Evolutionary conservation across 352 stramenopile genomes (phyloP).

Genomic region (Phytophthora palmivora): DNA sequence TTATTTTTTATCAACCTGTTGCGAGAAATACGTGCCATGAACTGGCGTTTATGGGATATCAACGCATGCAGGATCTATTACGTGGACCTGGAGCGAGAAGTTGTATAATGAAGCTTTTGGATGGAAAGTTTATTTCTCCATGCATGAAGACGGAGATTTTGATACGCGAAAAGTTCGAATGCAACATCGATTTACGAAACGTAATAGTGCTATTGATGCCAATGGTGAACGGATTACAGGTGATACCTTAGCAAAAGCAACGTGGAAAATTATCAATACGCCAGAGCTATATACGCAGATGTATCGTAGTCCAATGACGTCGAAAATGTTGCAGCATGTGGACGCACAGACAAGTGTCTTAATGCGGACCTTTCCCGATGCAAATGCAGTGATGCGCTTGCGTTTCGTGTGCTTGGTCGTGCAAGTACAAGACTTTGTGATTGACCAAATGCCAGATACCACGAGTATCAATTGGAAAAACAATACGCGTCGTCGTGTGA

Average conservation of each 20-base stretch:
- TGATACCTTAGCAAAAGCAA: conserved; percentile 38
- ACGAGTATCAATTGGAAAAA: conserved; percentile 13
- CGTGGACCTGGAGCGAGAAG: conserved; percentile 24
- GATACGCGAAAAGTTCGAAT: conserved; percentile 20
- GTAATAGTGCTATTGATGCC: conserved; percentile 30
- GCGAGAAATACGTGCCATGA: conserved; percentile 26
- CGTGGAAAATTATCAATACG: conserved; percentile 48
- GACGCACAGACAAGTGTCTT: conserved; percentile 47
- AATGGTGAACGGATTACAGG: conserved; percentile 38
- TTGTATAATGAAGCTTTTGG: conserved; percentile 42
- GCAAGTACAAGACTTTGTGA: conserved; percentile 41
- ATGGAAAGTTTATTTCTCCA: conserved; percentile 43
- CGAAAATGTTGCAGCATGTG: conserved; percentile 47
- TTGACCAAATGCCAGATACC: conserved; percentile 18
- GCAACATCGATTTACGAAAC: conserved; percentile 50
- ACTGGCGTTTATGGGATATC: conserved; percentile 31
- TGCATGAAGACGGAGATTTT: conserved; percentile 18
- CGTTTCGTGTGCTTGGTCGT: conserved; percentile 42
- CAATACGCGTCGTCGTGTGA: conserved; percentile 33
- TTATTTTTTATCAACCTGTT: conserved; percentile 39
- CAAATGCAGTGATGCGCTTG: conserved; percentile 39
- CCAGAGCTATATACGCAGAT: conserved; percentile 47
- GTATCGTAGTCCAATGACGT: conserved; percentile 49
- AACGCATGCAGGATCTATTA: conserved; percentile 33
- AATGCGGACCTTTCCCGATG: conserved; percentile 51